A percentile compares a stretch with the other conserved stretches of the same genome.
Conservation (phyloP, 2,329 filamentous ascomycete genomes). For the Colletotrichum zoysiae region DNA sequence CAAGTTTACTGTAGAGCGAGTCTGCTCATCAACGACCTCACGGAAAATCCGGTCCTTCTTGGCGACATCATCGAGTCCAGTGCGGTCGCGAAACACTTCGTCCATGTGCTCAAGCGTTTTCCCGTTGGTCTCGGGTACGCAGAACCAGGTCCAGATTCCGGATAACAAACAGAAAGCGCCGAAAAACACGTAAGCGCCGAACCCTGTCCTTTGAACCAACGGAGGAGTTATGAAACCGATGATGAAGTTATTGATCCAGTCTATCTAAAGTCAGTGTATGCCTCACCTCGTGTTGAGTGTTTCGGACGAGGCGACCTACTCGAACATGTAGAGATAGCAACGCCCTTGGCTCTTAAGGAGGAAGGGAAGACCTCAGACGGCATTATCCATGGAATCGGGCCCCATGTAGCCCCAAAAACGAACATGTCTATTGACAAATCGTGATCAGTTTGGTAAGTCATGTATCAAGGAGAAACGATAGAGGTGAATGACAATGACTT, state of each 20-base stretch:
- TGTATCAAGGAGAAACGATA: no score
- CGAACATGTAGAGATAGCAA: conserved; percentile 48
- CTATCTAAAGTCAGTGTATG: conserved; percentile 21
- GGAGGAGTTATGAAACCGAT: conserved; percentile 63
- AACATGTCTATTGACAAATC: conserved; percentile 66
- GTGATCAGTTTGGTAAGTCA: neutral
- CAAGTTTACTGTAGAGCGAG: neutral
- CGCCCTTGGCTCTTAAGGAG: conserved; percentile 48
- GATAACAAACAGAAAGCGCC: conserved; percentile 46
- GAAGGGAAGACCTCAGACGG: conserved; percentile 56
- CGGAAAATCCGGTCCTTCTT: conserved; percentile 39
- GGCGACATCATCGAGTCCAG: conserved; percentile 42
- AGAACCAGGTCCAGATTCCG: conserved; percentile 45
- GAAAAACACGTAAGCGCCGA: conserved; percentile 57
- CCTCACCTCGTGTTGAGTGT: no score
- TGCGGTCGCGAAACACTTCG: conserved; percentile 50
- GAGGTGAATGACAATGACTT: neutral
- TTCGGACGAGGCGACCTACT: conserved; percentile 40
- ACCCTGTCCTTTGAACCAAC: conserved; percentile 56
- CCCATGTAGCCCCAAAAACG: conserved; percentile 70
- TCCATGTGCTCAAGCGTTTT: conserved; percentile 53
- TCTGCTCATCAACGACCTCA: conserved; percentile 35
- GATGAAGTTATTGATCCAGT: conserved; percentile 54
- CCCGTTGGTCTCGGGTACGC: conserved; percentile 52
- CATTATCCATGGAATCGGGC: conserved; percentile 58